A percentile compares a stretch with the other conserved stretches of the same genome.
phyloP scores from a whole-genome alignment of 1,284 basidiomycete genomes.

The Chalciporus sp. region DNA sequence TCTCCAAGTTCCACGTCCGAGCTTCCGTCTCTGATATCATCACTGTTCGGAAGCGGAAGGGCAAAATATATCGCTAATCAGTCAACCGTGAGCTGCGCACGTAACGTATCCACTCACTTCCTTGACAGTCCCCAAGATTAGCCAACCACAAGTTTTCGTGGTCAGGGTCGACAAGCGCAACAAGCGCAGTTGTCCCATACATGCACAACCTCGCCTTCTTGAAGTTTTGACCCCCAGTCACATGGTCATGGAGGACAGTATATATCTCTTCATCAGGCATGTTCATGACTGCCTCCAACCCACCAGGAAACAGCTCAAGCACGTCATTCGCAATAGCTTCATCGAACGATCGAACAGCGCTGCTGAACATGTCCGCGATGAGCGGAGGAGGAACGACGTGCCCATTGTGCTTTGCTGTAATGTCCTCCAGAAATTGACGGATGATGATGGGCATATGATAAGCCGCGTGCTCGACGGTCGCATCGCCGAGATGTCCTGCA shows the following conservation, averaged over 20 bases:
- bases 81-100: not conserved
- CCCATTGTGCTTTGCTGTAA: conserved; percentile 37
- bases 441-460: conserved; percentile 70
- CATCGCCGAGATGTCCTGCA: conserved; percentile 67
- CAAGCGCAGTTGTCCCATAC: conserved; percentile 72
- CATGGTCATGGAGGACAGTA: conserved; percentile 62
- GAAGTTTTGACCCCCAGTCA: conserved; percentile 58
- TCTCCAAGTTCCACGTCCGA: conserved; percentile 54
- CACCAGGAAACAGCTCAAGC: conserved; percentile 59
- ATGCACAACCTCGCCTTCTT: conserved; percentile 66
- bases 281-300: conserved; percentile 47
- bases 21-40: conserved; percentile 49
- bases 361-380: conserved; percentile 56
- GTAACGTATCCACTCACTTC: conserved; percentile 43
- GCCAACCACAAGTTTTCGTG: conserved; percentile 70
- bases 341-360: conserved; percentile 62
- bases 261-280: conserved; percentile 58
- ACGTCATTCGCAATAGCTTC: conserved; percentile 68
- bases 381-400: conserved; percentile 43
- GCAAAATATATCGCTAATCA: conserved; percentile 3
- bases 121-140: conserved; percentile 73
- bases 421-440: conserved; percentile 53
- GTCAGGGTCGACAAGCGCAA: conserved; percentile 66
- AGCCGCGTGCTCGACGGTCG: conserved; percentile 67
- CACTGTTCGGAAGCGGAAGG: conserved; percentile 36